These are phyloP conservation scores for thale cress (Arabidopsis thaliana) DNA, from an alignment of 345 rosid genomes.

Conservation along the genomic window TAIR10.1 NC_003074.8:10077001-10077500, in stretches of 20 bases:
- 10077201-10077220: constrained; percentile 87
- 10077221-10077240: background rate
- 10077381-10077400: constrained; percentile 27
- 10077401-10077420: background rate
- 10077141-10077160: constrained; percentile 95
- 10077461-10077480: background rate
- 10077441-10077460: background rate
- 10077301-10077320: background rate
- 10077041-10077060: constrained; percentile 82
- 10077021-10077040: constrained; percentile 96
- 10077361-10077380: background rate
- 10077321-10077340: too few species aligned
- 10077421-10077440: background rate
- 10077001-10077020: constrained; percentile 95
- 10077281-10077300: constrained; percentile 15
- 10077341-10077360: background rate
- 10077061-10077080: constrained; percentile 88
- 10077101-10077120: constrained; percentile 81
- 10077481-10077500: background rate
- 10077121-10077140: constrained; percentile 90
- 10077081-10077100: constrained; percentile 91
- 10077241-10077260: background rate
- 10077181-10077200: constrained; percentile 93
- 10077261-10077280: background rate
- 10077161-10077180: constrained; percentile 99